Evolutionary conservation across 331 rosid genomes (phyloP).

Genomic region (Quercus phellos): DNA sequence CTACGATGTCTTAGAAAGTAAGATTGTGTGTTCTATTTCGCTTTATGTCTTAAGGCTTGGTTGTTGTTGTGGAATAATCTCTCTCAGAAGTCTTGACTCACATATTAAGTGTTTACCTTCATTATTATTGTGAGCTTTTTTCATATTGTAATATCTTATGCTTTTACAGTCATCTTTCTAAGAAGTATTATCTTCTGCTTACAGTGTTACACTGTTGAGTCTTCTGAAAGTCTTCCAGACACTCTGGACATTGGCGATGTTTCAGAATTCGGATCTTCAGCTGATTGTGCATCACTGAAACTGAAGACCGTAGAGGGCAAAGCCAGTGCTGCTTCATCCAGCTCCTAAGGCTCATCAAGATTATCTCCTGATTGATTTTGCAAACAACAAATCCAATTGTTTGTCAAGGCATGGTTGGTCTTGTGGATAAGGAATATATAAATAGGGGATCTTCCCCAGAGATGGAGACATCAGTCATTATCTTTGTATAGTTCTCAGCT

Average conservation of each 20-base stretch:
- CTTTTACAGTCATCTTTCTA: background rate
- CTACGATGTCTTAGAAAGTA: background rate
- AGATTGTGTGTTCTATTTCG: background rate
- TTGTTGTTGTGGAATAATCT: background rate
- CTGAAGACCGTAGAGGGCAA: conserved; percentile 50
- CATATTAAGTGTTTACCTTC: background rate
- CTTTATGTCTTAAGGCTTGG: too few species aligned
- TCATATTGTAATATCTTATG: background rate
- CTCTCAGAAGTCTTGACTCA: background rate
- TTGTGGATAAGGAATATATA: conserved; percentile 34
- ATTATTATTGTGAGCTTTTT: background rate
- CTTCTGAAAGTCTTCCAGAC: conserved; percentile 73
- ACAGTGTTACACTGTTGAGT: conserved; percentile 45
- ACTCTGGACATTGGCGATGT: conserved; percentile 79
- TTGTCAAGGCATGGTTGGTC: conserved; percentile 28
- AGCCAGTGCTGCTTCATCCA: conserved; percentile 52
- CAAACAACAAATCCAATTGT: background rate
- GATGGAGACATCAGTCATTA: background rate
- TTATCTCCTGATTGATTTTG: conserved; percentile 26
- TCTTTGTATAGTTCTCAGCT: conserved; percentile 50
- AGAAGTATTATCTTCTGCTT: conserved; percentile 9
- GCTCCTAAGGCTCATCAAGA: conserved; percentile 23
- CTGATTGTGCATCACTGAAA: conserved; percentile 38
- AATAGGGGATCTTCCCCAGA: conserved; percentile 22
- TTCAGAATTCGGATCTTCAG: conserved; percentile 47